Evolutionary conservation across 768 basidiomycete species (phyloP).

Genomic region (Paxillus ammoniavirescens): DNA sequence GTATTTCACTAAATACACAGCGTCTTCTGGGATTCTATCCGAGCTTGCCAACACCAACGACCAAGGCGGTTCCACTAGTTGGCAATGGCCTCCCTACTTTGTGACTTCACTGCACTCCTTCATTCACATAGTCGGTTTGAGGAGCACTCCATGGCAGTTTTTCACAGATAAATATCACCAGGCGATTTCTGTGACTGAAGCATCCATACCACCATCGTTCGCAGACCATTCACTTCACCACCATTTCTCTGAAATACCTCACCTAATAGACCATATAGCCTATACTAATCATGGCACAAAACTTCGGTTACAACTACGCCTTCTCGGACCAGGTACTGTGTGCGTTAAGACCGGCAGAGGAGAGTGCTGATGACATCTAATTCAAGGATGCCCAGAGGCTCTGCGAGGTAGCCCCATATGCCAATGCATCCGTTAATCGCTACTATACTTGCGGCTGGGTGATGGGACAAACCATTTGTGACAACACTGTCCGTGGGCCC

Average conservation of each 20-base stretch:
- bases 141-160: constrained; percentile 17
- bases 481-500: not conserved
- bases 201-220: constrained; percentile 4
- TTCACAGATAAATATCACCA: constrained; percentile 17
- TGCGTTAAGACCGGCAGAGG: not conserved
- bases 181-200: not conserved
- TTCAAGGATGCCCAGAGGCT: constrained; percentile 10
- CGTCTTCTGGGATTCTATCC: constrained; percentile 4
- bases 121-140: constrained; percentile 18
- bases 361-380: constrained; percentile 1
- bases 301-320: not conserved
- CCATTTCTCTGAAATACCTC: not conserved
- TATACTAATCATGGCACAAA: constrained; percentile 3
- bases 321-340: constrained; percentile 14
- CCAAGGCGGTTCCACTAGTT: constrained; percentile 11
- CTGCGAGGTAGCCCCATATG: not conserved
- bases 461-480: not conserved
- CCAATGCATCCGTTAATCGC: constrained; percentile 1
- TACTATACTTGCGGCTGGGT: constrained; percentile 20
- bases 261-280: not conserved
- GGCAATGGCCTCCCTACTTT: constrained; percentile 10
- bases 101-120: constrained; percentile 13
- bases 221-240: not conserved
- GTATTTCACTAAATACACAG: constrained; percentile 7
- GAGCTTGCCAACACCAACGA: constrained; percentile 10